Percentiles rank a stretch among this genome's conserved stretches.
phyloP scores from a whole-genome alignment of 495 filamentous ascomycete genomes.

The Podospora appendiculata region DNA sequence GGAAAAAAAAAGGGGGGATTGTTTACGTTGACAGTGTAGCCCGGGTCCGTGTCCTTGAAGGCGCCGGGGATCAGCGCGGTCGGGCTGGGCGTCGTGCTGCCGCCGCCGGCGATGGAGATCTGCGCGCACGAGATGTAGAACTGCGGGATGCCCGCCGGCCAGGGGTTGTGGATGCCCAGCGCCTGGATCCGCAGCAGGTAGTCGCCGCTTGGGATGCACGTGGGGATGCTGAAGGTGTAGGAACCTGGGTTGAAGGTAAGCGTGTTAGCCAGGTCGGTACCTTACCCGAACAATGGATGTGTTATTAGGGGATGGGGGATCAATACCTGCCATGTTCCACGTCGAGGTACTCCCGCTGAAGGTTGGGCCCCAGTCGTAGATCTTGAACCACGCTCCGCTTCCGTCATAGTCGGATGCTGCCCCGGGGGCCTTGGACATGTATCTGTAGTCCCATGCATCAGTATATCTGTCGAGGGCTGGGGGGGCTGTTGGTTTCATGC shows the following conservation, averaged over 20 bases:
- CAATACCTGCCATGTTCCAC: slow-evolving; percentile 33
- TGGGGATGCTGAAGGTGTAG: slow-evolving; percentile 49
- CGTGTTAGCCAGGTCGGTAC: background rate
- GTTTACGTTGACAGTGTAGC: slow-evolving; percentile 40
- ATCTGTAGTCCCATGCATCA: slow-evolving; percentile 3
- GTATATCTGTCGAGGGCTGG: background rate
- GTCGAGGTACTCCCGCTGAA: slow-evolving; percentile 25
- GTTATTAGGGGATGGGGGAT: background rate
- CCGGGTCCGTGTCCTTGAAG: slow-evolving; percentile 48
- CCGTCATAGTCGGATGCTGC: slow-evolving; percentile 39
- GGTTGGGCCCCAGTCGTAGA: slow-evolving; percentile 40
- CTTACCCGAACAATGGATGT: no score
- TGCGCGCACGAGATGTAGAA: slow-evolving; percentile 57
- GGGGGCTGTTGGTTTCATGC: background rate
- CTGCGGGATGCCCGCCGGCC: slow-evolving; percentile 38
- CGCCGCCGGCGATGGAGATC: slow-evolving; percentile 48
- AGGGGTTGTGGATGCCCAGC: slow-evolving; percentile 53
- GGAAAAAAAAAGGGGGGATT: no score
- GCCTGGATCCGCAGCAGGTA: slow-evolving; percentile 57
- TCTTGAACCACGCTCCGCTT: slow-evolving; percentile 49
- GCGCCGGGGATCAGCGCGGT: slow-evolving; percentile 48
- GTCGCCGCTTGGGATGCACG: slow-evolving; percentile 45
- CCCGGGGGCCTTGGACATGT: slow-evolving; percentile 47
- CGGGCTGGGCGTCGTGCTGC: slow-evolving; percentile 35
- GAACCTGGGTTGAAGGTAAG: slow-evolving; percentile 17